Base-by-base conservation (phyloP, 164 flowering plant genomes). In the Liriodendron chinense region DNA sequence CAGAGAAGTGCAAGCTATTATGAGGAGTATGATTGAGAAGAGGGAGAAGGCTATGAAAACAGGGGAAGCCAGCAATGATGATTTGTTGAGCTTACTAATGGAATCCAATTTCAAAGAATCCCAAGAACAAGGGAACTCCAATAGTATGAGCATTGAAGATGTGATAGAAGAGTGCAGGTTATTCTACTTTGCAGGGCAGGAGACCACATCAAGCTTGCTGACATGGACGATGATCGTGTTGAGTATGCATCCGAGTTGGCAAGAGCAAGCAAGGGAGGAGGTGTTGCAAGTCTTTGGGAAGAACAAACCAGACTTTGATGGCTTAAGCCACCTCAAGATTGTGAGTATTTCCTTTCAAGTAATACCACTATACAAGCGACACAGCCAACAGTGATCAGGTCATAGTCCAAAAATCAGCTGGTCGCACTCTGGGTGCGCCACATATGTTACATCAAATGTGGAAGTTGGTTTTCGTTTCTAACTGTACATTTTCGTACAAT, bases 191-290 rank as follows among this genome's bases (percentile, higher is more conserved):
- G 89, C 87, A 7, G 87, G 87, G 18, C 84, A 84, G 71, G 90
- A 87, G 66, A 87, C 89, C 53, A 87, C 90, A 13, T 69, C 90
- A 14, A 74, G 59, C 24, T 75, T 61, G 85, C 50, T 88, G 20
- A 79, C 85, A 43, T 88, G 91, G 93, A 78, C 89, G 0, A 72
- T 85, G 62, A 48, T 87, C 9, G 47, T 85, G 43, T 71, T 90
- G 57, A 64, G 82, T 9, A 79, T 86, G 80, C 84, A 89, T 61
- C 85, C 73, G 1, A 73, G 70, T 43, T 88, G 89, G 91, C 89
- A 86, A 76, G 81, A 80, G 16, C 82, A 75, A 70, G 89, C 90
- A 5, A 87, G 91, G 59, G 79, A 84, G 53, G 91, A 90, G 66
- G 87, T 87, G 61, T 61, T 84, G 2, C 72, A 76, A 49, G 14